These are phyloP conservation scores for Trichophyton benhamiae DNA, from an alignment of 2,329 filamentous ascomycete species.

Conservation along the genomic window DNA sequence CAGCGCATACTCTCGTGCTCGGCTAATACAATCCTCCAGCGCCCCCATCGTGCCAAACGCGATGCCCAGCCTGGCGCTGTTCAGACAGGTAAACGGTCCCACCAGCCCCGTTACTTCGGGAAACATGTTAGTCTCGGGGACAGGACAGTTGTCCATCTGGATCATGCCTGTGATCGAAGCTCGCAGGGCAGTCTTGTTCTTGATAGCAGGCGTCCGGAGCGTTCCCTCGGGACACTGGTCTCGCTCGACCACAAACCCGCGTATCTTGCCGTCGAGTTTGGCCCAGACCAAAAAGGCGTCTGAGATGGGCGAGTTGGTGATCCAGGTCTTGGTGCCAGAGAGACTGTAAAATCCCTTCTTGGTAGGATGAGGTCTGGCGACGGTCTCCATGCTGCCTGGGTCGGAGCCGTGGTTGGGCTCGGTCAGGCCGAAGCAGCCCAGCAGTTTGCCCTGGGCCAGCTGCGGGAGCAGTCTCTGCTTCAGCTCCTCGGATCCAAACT, in stretches of 20 bases:
- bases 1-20: slow-evolving; percentile 74
- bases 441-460: slow-evolving; percentile 68
- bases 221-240: slow-evolving; percentile 75
- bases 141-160: slow-evolving; percentile 79
- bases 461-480: slow-evolving; percentile 72
- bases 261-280: slow-evolving; percentile 84
- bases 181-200: slow-evolving; percentile 87
- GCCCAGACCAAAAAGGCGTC: slow-evolving; percentile 85
- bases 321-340: slow-evolving; percentile 84
- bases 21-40: slow-evolving; percentile 75
- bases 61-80: slow-evolving; percentile 87
- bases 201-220: slow-evolving; percentile 79
- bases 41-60: slow-evolving; percentile 89
- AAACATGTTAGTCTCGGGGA: slow-evolving; percentile 87
- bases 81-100: slow-evolving; percentile 88
- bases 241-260: slow-evolving; percentile 81
- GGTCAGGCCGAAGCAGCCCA: slow-evolving; percentile 81
- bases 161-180: slow-evolving; percentile 98
- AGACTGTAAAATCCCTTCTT: slow-evolving; percentile 72
- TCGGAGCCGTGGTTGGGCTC: slow-evolving; percentile 91
- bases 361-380: slow-evolving; percentile 69
- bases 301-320: slow-evolving; percentile 84
- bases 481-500: slow-evolving; percentile 74
- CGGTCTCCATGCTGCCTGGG: slow-evolving; percentile 80
- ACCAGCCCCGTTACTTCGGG: slow-evolving; percentile 73